Base-by-base conservation (phyloP, 2,329 filamentous ascomycete species). In the Botrytis cinerea region DNA sequence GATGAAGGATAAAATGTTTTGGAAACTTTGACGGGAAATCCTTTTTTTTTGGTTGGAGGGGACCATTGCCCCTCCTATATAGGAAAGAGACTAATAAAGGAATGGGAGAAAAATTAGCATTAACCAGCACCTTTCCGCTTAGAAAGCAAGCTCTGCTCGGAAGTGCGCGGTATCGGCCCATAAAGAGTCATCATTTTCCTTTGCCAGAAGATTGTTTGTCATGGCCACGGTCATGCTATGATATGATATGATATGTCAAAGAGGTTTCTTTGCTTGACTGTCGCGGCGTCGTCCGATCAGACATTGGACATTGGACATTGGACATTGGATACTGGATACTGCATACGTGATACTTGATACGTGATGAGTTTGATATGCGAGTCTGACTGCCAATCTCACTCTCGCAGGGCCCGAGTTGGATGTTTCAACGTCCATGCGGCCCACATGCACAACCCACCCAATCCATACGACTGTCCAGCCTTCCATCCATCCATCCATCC, bases 111-210 rank as follows among this genome's bases (percentile, higher is more conserved):
- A 60, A 61, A 38, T 25, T 10, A 38, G 35, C 59, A 51, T 51
- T 25, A 38, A 38, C 38, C 25, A 25, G 25, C 25, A 51, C 6
- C 25, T 59, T 40, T 61, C 59, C 59, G 59, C 59, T 61, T 61
- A 61, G 59, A 40, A 40, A 61, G 59, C 59, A 61, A 61, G 6
- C 35, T n/a, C 25, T 61, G 9, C 22, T 40, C 35, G 59, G 59
- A 8, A 38, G 40, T 61, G 51, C 38, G 59, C 60, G 60, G 35
- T 40, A 62, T 62, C 60, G 60, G 60, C 60, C 14, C 60, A 62
- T 62, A 18, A 10, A 40, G 7, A 40, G 7, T 43, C 40, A 62
- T 40, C 60, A 9, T 62, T 61, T n/a, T n/a, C 35, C 10, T 62
- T 40, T 40, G 1, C 18, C 8, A 18, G 51, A 28, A 40, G 38